Conservation (phyloP, 768 basidiomycete species). For the Phallus indusiatus region DNA sequence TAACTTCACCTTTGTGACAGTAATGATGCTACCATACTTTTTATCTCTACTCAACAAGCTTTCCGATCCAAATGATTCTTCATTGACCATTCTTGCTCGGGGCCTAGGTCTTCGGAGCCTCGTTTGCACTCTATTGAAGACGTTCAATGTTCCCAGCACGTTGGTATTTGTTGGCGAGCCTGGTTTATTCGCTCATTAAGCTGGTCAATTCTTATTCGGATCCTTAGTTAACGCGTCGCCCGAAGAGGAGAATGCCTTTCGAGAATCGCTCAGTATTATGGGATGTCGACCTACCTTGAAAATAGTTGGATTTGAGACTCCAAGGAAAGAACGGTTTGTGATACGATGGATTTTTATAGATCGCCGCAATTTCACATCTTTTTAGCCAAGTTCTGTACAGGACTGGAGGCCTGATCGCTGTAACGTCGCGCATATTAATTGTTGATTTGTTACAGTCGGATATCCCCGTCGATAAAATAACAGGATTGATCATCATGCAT, state of each 20-base stretch:
- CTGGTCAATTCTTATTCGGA: not conserved
- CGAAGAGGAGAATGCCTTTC: conserved; percentile 86
- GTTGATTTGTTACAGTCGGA: conserved; percentile 89
- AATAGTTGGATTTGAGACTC: conserved; percentile 74
- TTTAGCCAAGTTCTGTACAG: conserved; percentile 79
- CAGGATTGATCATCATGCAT: conserved; percentile 83
- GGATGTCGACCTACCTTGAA: conserved; percentile 85
- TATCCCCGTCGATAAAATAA: conserved; percentile 76
- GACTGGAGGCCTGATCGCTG: conserved; percentile 79
- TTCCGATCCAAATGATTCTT: conserved; percentile 7
- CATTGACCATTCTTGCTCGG: conserved; percentile 55
- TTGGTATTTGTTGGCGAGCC: conserved; percentile 52
- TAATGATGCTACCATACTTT: not conserved
- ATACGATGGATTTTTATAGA: not conserved
- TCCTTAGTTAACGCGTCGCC: conserved; percentile 59
- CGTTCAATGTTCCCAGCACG: conserved; percentile 80
- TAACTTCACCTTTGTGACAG: too few species aligned
- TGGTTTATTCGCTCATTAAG: not conserved
- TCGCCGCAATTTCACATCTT: conserved; percentile 2
- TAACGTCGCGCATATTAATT: conserved; percentile 89
- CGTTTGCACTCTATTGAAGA: conserved; percentile 80
- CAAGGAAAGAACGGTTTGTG: conserved; percentile 67
- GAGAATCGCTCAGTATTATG: conserved; percentile 87
- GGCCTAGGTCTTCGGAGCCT: conserved; percentile 83
- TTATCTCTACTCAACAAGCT: not conserved